A percentile compares a stretch with the other conserved stretches of the same genome.
These are phyloP conservation scores for Coemansia sp. DNA, from an alignment of 192 early-diverging fungal genomes.

Conservation along the genomic window DNA sequence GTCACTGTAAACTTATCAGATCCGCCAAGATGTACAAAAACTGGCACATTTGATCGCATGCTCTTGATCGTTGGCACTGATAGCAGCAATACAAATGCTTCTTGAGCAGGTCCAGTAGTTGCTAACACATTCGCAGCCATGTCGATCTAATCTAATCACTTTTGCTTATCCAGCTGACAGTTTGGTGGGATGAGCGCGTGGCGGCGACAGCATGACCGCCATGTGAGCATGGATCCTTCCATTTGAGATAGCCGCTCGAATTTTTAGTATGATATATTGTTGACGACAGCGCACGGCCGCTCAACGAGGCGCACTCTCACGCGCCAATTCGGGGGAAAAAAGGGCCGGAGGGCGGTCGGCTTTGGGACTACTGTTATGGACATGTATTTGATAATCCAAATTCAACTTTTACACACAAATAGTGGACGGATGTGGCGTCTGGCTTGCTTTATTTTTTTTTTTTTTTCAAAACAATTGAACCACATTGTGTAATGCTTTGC, in stretches of 20 bases:
- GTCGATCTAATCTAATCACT: neutral
- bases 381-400: neutral
- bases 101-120: neutral
- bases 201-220: neutral
- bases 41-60: neutral
- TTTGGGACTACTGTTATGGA: neutral
- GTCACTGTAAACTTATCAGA: neutral
- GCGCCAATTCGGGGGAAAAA: neutral
- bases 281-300: constrained; percentile 2
- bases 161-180: neutral
- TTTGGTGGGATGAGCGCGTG: neutral
- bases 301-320: constrained; percentile 7
- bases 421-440: neutral
- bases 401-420: neutral
- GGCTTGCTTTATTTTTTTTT: neutral
- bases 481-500: neutral
- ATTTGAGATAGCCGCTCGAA: neutral
- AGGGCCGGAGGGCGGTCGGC: neutral
- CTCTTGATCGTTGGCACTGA: neutral
- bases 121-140: neutral
- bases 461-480: neutral
- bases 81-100: neutral
- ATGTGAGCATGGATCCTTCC: neutral
- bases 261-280: neutral
- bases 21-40: neutral